These are phyloP conservation scores for Gloeopeniophorella convolvens DNA, from an alignment of 768 basidiomycete species.

Conservation along the genomic window DNA sequence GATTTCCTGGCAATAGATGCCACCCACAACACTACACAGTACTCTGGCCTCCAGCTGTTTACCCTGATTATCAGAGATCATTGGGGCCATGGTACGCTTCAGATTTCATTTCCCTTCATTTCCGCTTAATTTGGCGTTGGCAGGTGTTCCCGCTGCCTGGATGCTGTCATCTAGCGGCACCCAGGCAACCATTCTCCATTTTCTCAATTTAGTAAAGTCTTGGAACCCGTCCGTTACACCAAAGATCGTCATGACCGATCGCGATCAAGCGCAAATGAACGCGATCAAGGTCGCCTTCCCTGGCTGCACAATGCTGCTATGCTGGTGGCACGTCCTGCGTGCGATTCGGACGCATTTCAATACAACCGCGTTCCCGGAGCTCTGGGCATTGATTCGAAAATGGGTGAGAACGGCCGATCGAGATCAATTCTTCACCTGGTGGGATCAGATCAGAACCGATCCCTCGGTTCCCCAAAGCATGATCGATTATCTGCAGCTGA, in stretches of 20 bases:
- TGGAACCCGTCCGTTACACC: background rate
- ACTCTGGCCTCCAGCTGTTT: background rate
- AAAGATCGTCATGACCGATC: background rate
- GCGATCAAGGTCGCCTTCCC: background rate
- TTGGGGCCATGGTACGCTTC: conserved; percentile 5
- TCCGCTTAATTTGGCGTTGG: background rate
- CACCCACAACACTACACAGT: conserved; percentile 2
- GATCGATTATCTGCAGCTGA: background rate
- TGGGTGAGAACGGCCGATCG: background rate
- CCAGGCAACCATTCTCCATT: background rate
- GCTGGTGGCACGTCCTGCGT: conserved; percentile 6
- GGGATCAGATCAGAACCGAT: background rate
- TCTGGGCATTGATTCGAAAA: background rate
- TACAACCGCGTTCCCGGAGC: background rate
- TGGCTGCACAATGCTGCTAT: background rate
- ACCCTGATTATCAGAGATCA: background rate
- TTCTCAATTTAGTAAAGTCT: background rate
- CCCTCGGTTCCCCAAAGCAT: background rate
- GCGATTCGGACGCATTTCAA: background rate
- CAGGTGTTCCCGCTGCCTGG: conserved; percentile 3
- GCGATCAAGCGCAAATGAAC: conserved; percentile 5
- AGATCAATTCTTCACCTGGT: background rate
- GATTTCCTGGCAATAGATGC: background rate
- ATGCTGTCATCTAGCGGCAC: too few species aligned
- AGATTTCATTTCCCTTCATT: too few species aligned